These are phyloP conservation scores for Entamoeba invadens DNA, from an alignment of 208 protist genomes.

Conservation along the genomic window DNA sequence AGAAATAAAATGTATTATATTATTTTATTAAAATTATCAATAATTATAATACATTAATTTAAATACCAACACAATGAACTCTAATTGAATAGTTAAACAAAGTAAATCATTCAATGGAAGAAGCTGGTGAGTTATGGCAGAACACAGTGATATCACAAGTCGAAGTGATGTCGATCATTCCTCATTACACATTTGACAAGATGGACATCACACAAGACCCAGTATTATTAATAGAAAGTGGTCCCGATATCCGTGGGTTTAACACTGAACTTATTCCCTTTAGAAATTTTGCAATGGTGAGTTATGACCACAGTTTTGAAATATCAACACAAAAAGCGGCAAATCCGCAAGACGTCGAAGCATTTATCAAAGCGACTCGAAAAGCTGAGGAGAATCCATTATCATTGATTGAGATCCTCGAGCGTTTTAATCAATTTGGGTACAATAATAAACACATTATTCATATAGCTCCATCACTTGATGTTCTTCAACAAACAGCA, in stretches of 20 bases:
- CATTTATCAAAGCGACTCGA: neutral
- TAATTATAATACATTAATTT: too few species aligned
- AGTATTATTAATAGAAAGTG: neutral
- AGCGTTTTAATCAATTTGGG: neutral
- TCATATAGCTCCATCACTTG: neutral
- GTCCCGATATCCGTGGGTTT: neutral
- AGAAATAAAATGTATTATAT: too few species aligned
- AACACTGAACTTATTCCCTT: neutral
- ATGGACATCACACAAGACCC: neutral
- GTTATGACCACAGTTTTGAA: neutral
- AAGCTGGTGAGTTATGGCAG: neutral
- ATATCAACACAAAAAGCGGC: neutral
- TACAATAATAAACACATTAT: neutral
- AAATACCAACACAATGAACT: too few species aligned
- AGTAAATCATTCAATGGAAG: too few species aligned
- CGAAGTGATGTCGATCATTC: neutral
- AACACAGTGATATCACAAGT: neutral
- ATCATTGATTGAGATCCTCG: neutral
- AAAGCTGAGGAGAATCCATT: neutral
- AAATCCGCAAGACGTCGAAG: neutral
- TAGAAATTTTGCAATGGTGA: neutral
- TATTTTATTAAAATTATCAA: too few species aligned
- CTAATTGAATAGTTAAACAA: too few species aligned
- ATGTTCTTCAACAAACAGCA: neutral
- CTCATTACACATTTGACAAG: neutral